These are phyloP conservation scores for Phytomonas sp. DNA, from an alignment of 208 protist genomes.

Conservation along the genomic window DNA sequence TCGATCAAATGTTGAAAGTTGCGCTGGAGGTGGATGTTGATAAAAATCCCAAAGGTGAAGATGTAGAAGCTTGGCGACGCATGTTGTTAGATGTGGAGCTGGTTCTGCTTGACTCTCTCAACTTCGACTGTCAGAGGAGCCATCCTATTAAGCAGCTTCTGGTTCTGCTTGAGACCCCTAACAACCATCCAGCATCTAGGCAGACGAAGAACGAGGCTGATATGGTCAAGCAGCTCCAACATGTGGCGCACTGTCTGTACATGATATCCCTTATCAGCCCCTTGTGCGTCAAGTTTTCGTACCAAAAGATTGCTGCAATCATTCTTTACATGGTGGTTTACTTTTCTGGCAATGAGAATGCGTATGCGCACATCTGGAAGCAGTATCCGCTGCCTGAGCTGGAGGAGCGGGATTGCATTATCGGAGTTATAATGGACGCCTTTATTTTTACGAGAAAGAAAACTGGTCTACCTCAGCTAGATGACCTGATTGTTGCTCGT, in stretches of 20 bases:
- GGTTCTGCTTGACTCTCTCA: slow-evolving; percentile 58
- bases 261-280: slow-evolving; percentile 68
- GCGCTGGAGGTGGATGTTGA: slow-evolving; percentile 52
- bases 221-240: slow-evolving; percentile 20
- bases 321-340: slow-evolving; percentile 44
- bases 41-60: slow-evolving; percentile 11
- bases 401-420: slow-evolving; percentile 47
- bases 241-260: slow-evolving; percentile 46
- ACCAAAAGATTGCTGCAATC: slow-evolving; percentile 33
- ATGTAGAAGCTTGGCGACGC: slow-evolving; percentile 40
- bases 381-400: slow-evolving; percentile 17
- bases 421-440: slow-evolving; percentile 61
- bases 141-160: slow-evolving; percentile 42
- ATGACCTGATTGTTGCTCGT: slow-evolving; percentile 51
- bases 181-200: background rate
- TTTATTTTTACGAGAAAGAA: slow-evolving; percentile 69
- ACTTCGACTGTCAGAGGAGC: slow-evolving; percentile 74
- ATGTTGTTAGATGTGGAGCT: slow-evolving; percentile 70
- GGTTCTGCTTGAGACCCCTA: slow-evolving; percentile 24
- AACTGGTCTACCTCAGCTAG: slow-evolving; percentile 45
- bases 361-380: slow-evolving; percentile 23
- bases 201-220: slow-evolving; percentile 5
- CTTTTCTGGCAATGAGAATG: slow-evolving; percentile 17
- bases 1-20: slow-evolving; percentile 39
- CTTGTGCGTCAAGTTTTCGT: slow-evolving; percentile 35